phyloP scores from a whole-genome alignment of 441 rosid species.

The Erodium moschatum region DNA sequence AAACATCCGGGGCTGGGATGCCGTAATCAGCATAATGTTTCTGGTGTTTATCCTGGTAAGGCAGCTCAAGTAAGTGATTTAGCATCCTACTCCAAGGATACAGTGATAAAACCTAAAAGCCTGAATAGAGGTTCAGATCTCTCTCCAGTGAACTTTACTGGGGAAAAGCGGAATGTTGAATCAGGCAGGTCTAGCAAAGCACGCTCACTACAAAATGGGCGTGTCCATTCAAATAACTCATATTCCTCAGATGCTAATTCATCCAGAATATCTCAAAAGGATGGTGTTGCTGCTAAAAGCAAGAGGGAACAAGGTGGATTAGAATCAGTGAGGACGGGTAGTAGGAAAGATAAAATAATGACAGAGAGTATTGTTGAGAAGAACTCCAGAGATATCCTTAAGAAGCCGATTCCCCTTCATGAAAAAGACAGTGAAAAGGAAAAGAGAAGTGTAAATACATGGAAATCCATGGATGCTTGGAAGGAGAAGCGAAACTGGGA shows the following conservation, averaged over 20 bases:
- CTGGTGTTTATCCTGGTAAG: constrained; percentile 26
- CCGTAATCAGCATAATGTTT: constrained; percentile 22
- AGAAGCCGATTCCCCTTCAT: constrained; percentile 31
- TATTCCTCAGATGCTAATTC: constrained; percentile 27
- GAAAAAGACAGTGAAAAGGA: constrained; percentile 51
- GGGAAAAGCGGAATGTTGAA: constrained; percentile 29
- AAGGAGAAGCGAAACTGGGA: constrained; percentile 79
- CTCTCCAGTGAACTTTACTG: constrained; percentile 23
- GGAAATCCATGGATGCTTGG: constrained; percentile 78
- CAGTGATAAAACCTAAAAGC: constrained; percentile 27
- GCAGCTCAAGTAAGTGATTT: constrained; percentile 25
- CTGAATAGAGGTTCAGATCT: constrained; percentile 28
- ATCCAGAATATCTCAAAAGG: constrained; percentile 31
- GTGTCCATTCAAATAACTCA: constrained; percentile 24
- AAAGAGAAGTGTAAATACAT: constrained; percentile 37
- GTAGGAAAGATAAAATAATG: constrained; percentile 37
- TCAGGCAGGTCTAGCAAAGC: constrained; percentile 34
- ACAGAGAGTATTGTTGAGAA: constrained; percentile 34
- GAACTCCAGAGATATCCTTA: constrained; percentile 35
- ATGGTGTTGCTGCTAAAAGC: constrained; percentile 36
- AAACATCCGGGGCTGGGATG: constrained; percentile 28
- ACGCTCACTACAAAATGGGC: constrained; percentile 28
- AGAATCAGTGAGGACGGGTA: constrained; percentile 35
- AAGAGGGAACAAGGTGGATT: constrained; percentile 35
- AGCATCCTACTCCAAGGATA: constrained; percentile 24